Percentiles rank a stretch among this genome's conserved stretches.
These are phyloP conservation scores for Entophlyctis luteolus DNA, from an alignment of 192 early-diverging fungal species.

Conservation along the genomic window DNA sequence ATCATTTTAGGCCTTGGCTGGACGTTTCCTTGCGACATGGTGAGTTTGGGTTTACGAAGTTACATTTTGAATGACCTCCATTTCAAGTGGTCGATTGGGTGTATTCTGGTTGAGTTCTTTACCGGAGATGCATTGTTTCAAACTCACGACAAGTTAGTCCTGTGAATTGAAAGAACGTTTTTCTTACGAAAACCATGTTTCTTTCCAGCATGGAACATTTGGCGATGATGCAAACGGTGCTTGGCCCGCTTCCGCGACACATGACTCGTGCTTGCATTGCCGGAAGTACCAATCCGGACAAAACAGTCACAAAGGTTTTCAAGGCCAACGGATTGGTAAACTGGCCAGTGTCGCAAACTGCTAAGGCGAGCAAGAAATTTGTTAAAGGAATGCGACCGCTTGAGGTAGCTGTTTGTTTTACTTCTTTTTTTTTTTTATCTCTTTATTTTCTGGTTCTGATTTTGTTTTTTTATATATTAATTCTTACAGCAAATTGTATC, in stretches of 20 bases:
- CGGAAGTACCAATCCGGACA: constrained; percentile 28
- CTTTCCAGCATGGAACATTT: constrained; percentile 75
- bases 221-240: constrained; percentile 90
- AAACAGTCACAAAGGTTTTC: constrained; percentile 52
- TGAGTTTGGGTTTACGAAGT: not conserved
- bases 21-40: constrained; percentile 93
- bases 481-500: constrained; percentile 37
- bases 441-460: no score
- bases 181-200: not conserved
- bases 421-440: no score
- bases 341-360: constrained; percentile 1
- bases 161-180: not conserved
- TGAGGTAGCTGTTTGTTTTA: constrained; percentile 37
- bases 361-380: constrained; percentile 51
- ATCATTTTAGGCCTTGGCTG: constrained; percentile 91
- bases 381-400: constrained; percentile 58
- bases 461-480: no score
- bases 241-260: constrained; percentile 71
- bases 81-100: constrained; percentile 85
- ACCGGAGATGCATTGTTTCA: constrained; percentile 96
- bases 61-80: constrained; percentile 5
- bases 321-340: constrained; percentile 9
- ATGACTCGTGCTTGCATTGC: no score
- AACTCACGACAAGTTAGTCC: constrained; percentile 84
- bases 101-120: constrained; percentile 91